phyloP scores from a whole-genome alignment of 805 yeast species.

The Hanseniaspora vineae region DNA sequence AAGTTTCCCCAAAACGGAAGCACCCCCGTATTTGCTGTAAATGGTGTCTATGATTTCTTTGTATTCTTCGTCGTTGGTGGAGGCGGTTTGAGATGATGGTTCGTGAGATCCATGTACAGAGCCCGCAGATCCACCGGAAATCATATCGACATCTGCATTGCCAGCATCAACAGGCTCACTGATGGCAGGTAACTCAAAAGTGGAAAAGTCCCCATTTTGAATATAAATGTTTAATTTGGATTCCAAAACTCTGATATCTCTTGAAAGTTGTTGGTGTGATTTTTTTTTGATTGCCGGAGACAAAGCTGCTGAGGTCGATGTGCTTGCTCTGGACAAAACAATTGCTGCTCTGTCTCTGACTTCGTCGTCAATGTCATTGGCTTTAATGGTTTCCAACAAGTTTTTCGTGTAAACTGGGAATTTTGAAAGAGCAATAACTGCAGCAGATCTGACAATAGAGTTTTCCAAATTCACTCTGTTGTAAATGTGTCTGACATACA shows the following conservation, averaged over 20 bases:
- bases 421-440: slow-evolving; percentile 83
- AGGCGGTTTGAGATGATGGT: slow-evolving; percentile 23
- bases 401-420: slow-evolving; percentile 57
- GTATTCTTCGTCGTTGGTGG: slow-evolving; percentile 13
- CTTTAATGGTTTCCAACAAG: slow-evolving; percentile 59
- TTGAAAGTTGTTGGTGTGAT: slow-evolving; percentile 22
- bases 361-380: slow-evolving; percentile 86
- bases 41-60: slow-evolving; percentile 15
- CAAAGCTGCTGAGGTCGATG: slow-evolving; percentile 14
- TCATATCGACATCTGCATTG: background rate
- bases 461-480: slow-evolving; percentile 94
- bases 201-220: slow-evolving; percentile 20
- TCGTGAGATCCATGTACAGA: background rate
- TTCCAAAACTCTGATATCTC: slow-evolving; percentile 65
- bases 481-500: slow-evolving; percentile 90
- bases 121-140: background rate
- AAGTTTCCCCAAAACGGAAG: slow-evolving; percentile 59
- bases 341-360: slow-evolving; percentile 95
- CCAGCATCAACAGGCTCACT: background rate
- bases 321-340: slow-evolving; percentile 49
- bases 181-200: slow-evolving; percentile 3
- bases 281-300: slow-evolving; percentile 8
- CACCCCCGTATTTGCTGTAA: slow-evolving; percentile 25
- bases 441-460: slow-evolving; percentile 90
- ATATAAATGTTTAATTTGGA: slow-evolving; percentile 63